Evolutionary conservation across 805 yeast genomes (phyloP), one percentile per base, ranked within the genome.

Genomic region (Jamesozyma piceae): DNA sequence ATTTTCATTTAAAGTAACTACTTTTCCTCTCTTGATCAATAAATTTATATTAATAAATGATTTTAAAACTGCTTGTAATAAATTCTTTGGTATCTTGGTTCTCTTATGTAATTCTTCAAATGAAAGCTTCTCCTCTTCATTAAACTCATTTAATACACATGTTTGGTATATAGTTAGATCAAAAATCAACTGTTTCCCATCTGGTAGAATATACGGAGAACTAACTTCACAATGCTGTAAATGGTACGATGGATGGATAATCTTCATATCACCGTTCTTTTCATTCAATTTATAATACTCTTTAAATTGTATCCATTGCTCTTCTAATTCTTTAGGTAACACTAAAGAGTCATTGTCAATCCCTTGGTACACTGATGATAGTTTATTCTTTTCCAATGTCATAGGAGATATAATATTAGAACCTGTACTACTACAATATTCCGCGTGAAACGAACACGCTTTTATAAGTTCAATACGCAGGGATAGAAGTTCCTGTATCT

Each of bases 151-250:
- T 14, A 61, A 40, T 1, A 60, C 52, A 35, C 53, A 45, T 2
- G 60, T 49, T 42, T 61, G 65, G 31, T 46, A 48, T 19, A 60
- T 32, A 1, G 57, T 57, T 14, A 61, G 37, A 29, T 57, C 57
- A 15, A 61, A 44, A 5, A 35, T 32, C 15, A 61, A 42, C 9
- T 29, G 22, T 10, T 43, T 31, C 3, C 51, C 51, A 27, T 47
- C 41, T 1, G 43, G 37, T 28, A 51, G 24, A 14, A 3, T 38
- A 38, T 43, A 57, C 1, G 50, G 53, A 3, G 62, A 48, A 15
- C 43, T 37, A 3, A 61, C 55, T 31, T 60, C 62, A 40, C 61
- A 53, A 38, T 53, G 57, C 30, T 61, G 64, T 14, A 60, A 45
- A n/a, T 50, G 31, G 41, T 53, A 54, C 31, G 49, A 47, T 24